Conservation (phyloP, 495 filamentous ascomycete genomes). For the Neurospora africana region DNA sequence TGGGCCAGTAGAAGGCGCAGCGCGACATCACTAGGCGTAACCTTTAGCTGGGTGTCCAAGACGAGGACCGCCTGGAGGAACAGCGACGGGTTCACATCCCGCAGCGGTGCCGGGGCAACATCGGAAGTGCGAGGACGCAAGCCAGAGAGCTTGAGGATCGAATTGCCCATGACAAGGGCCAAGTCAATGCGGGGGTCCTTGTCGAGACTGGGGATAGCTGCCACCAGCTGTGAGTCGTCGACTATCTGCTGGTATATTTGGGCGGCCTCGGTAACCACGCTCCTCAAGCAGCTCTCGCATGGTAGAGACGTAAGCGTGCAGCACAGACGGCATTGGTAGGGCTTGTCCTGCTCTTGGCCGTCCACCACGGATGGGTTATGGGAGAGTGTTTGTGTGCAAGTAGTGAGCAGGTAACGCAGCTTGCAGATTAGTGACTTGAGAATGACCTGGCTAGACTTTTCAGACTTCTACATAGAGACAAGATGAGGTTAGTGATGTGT, state of each 20-base stretch:
- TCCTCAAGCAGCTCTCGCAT: constrained; percentile 25
- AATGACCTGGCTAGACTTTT: constrained; percentile 9
- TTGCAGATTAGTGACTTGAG: constrained; percentile 18
- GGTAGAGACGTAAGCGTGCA: constrained; percentile 6
- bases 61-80: constrained; percentile 37
- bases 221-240: constrained; percentile 15
- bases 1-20: constrained; percentile 35
- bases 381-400: constrained; percentile 22
- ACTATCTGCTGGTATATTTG: constrained; percentile 19
- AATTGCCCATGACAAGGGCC: constrained; percentile 31
- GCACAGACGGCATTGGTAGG: constrained; percentile 23
- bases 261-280: constrained; percentile 19
- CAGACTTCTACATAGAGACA: constrained; percentile 3
- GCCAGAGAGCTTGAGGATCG: constrained; percentile 36
- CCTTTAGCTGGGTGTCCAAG: constrained; percentile 31
- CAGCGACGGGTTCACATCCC: constrained; percentile 17
- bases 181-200: constrained; percentile 37
- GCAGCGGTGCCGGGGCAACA: constrained; percentile 16
- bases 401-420: constrained; percentile 22
- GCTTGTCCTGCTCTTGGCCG: constrained; percentile 11
- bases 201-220: constrained; percentile 15
- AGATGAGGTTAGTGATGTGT: background rate
- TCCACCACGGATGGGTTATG: constrained; percentile 13
- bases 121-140: constrained; percentile 9
- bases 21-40: constrained; percentile 26